Evolutionary conservation across 306 rosid species (phyloP).

Genomic region (Vachellia collinsii): DNA sequence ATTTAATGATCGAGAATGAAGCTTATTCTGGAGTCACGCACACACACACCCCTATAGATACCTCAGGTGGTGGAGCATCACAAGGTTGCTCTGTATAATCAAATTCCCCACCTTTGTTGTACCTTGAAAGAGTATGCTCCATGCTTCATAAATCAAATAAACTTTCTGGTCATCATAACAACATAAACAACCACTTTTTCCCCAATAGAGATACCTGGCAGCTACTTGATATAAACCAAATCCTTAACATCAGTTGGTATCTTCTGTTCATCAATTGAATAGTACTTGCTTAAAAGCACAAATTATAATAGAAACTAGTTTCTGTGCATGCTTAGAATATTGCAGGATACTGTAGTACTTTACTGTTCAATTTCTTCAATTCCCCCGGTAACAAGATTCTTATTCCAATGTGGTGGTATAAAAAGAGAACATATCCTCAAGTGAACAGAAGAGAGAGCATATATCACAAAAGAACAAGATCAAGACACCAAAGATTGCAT

Average conservation of each 20-base stretch:
- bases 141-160: slow-evolving; percentile 56
- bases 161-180: slow-evolving; percentile 20
- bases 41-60: background rate
- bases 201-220: too few species aligned
- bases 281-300: background rate
- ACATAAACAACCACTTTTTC: slow-evolving; percentile 2
- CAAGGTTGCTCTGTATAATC: slow-evolving; percentile 41
- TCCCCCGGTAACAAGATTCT: too few species aligned
- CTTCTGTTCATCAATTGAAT: background rate
- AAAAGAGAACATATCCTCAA: background rate
- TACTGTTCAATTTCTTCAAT: too few species aligned
- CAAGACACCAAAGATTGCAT: background rate
- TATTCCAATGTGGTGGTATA: too few species aligned
- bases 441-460: background rate
- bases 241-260: too few species aligned
- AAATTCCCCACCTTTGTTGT: slow-evolving; percentile 39
- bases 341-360: background rate
- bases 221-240: too few species aligned
- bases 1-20: background rate
- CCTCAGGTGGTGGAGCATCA: slow-evolving; percentile 37
- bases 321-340: background rate
- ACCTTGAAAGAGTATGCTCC: slow-evolving; percentile 65
- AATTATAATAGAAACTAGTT: background rate
- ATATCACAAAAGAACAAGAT: background rate
- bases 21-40: background rate